phyloP scores from a whole-genome alignment of 169 alveolate genomes.

The Eimeria zaria region DNA sequence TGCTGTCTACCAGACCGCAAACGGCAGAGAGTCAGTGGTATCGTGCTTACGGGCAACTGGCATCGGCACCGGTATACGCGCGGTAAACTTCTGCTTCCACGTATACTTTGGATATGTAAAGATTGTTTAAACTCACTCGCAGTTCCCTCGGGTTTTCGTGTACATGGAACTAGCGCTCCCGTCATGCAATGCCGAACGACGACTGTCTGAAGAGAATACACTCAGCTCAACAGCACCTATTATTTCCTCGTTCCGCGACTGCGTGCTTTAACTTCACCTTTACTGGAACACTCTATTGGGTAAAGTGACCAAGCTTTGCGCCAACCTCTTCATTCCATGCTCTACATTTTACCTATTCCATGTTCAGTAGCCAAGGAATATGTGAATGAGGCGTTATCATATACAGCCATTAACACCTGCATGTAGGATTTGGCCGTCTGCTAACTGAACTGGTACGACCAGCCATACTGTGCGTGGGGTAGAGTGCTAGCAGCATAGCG shows the following conservation, averaged over 20 bases:
- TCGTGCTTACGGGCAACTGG: background rate
- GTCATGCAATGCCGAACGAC: background rate
- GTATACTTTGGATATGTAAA: background rate
- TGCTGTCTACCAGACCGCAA: background rate
- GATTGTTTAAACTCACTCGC: background rate
- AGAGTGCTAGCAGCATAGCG: background rate
- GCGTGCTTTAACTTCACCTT: background rate
- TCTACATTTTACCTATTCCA: background rate
- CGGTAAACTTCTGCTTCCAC: background rate
- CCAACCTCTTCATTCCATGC: background rate
- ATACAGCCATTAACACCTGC: background rate
- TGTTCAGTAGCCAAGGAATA: background rate
- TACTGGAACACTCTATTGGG: background rate
- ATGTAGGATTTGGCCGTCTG: background rate
- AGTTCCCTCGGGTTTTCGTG: background rate
- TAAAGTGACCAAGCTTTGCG: background rate
- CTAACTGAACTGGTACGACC: background rate
- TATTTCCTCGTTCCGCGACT: background rate
- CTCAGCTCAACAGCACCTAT: background rate
- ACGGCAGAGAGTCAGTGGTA: background rate
- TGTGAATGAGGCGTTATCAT: background rate
- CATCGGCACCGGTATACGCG: background rate
- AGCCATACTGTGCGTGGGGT: background rate
- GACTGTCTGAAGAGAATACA: background rate
- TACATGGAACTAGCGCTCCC: background rate